Conservation (phyloP, 495 filamentous ascomycete species). For the Aspergillus cavernicola region DNA sequence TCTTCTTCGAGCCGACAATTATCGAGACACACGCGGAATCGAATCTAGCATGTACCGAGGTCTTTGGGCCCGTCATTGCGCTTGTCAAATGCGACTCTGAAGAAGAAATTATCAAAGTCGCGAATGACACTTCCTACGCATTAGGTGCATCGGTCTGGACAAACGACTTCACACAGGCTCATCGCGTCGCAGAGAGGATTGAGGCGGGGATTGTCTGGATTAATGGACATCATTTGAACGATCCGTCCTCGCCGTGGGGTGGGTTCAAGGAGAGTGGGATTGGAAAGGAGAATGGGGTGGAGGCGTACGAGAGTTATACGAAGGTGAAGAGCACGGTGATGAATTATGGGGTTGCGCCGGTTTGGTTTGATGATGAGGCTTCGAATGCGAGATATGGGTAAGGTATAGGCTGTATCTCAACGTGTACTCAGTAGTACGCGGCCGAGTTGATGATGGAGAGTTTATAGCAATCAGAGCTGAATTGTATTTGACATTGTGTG, state of each 20-base stretch:
- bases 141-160: constrained; percentile 57
- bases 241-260: constrained; percentile 59
- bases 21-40: constrained; percentile 33
- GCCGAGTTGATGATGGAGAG: no score
- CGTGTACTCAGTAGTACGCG: no score
- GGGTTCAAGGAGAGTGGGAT: constrained; percentile 54
- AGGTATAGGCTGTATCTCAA: no score
- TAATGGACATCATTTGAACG: constrained; percentile 59
- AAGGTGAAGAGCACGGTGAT: constrained; percentile 56
- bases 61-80: constrained; percentile 51
- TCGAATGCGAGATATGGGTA: constrained; percentile 47
- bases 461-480: no score
- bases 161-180: constrained; percentile 53
- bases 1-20: constrained; percentile 57
- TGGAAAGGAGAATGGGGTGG: constrained; percentile 55
- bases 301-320: constrained; percentile 56
- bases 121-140: constrained; percentile 50
- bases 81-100: constrained; percentile 45
- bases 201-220: constrained; percentile 61
- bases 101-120: constrained; percentile 40
- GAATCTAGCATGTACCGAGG: constrained; percentile 38
- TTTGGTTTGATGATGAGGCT: constrained; percentile 46
- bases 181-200: constrained; percentile 52
- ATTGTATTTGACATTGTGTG: no score
- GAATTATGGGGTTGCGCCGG: constrained; percentile 49